Evolutionary conservation across 2,329 filamentous ascomycete genomes (phyloP), one percentile per base, ranked within the genome.

Genomic region (Sporothrix schenckii): DNA sequence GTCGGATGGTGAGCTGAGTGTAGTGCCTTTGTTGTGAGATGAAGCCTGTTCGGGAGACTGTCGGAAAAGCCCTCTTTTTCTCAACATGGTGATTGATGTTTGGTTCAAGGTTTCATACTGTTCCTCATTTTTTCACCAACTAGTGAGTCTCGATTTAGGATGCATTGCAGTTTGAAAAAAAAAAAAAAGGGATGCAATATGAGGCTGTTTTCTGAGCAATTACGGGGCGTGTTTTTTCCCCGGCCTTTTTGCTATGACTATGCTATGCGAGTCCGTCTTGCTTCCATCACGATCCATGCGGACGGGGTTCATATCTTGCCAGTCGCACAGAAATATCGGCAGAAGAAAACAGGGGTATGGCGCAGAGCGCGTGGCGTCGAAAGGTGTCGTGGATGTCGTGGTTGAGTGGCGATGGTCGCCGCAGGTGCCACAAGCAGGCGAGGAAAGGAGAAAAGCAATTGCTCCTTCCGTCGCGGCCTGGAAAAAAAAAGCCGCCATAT

Each of bases 391-490:
- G 9, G 21, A 63, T 6, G n/a, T 47, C n/a, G 58, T 63, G n/a
- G 39, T 44, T 44, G 41, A 1, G 41, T 44, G 41, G 41, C 41
- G 58, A 39, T 47, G 58, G 11, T n/a, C 39, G 47, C 58, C 16
- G 39, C 39, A 58, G 21, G 27, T n/a, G 41, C 44, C 50, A 27
- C 16, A n/a, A 13, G 21, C 10, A 60, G 39, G 19, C 13, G 21
- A 34, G 58, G 21, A 61, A 61, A 34, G 16, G 16, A 47, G 30
- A 61, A 14, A 11, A 61, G 14, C 58, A 21, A 44, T 16, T 13
- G 24, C 52, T 52, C 53, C 66, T 68, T 60, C 66, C 66, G 66
- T 58, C 27, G 21, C 53, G 53, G 53, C 53, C 44, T 16, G 34
- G 34, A 52, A 13, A 60, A 13, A 13, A 21, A 56, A 47, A 34